Percentiles rank a stretch among this genome's conserved stretches.
Conservation (phyloP, 805 yeast genomes). For the Kregervanrija fluxuum region DNA sequence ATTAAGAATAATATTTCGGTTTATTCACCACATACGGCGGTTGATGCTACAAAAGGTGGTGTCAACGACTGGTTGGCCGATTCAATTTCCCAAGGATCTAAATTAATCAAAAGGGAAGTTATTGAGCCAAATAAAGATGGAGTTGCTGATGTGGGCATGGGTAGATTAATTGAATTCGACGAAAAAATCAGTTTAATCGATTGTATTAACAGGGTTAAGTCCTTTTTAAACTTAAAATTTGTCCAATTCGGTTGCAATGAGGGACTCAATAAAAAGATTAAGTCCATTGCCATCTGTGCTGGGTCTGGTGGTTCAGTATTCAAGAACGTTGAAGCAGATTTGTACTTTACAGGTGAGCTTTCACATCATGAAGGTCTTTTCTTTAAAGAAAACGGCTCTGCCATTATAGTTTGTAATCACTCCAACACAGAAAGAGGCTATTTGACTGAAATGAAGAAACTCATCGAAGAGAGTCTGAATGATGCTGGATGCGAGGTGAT, state of each 20-base stretch:
- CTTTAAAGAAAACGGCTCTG: constrained; percentile 61
- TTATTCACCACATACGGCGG: constrained; percentile 93
- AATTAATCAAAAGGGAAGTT: constrained; percentile 23
- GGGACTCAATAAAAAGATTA: constrained; percentile 28
- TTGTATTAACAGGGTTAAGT: constrained; percentile 48
- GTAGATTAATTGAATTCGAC: constrained; percentile 52
- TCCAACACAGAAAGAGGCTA: constrained; percentile 91
- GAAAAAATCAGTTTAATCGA: constrained; percentile 35
- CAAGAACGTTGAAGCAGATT: constrained; percentile 52
- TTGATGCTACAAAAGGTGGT: constrained; percentile 88
- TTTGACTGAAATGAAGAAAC: constrained; percentile 40
- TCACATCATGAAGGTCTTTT: constrained; percentile 87
- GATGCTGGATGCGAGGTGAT: constrained; percentile 32
- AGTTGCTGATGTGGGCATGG: constrained; percentile 67
- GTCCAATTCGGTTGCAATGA: constrained; percentile 55
- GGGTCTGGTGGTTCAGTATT: constrained; percentile 88
- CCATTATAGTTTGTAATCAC: constrained; percentile 78
- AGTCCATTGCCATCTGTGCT: constrained; percentile 79
- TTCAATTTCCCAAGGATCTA: constrained; percentile 32
- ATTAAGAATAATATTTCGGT: constrained; percentile 78
- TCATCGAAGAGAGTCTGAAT: constrained; percentile 30
- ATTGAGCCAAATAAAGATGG: constrained; percentile 37
- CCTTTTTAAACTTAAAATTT: constrained; percentile 40
- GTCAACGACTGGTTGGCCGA: constrained; percentile 88
- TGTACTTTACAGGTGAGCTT: constrained; percentile 85